Percentiles rank a stretch among this genome's conserved stretches.
phyloP scores from a whole-genome alignment of 805 yeast species.

The Candida verbasci region DNA sequence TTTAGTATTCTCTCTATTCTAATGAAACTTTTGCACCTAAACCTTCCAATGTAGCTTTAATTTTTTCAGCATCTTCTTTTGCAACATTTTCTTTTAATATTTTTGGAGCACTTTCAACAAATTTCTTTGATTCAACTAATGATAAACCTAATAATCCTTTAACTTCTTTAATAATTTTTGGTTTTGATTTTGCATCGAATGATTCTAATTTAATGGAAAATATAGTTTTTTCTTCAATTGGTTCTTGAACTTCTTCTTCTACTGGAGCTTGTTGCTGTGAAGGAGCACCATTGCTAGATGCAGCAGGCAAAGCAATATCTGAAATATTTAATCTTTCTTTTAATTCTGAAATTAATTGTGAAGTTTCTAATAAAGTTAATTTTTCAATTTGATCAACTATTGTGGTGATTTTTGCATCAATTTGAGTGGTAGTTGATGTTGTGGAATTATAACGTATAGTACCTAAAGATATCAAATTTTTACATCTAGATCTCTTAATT shows the following conservation, averaged over 20 bases:
- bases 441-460: conserved; percentile 51
- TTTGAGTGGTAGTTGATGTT: conserved; percentile 44
- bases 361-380: conserved; percentile 88
- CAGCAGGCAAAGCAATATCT: conserved; percentile 43
- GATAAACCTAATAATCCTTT: conserved; percentile 87
- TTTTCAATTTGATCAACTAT: conserved; percentile 90
- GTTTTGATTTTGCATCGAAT: conserved; percentile 91
- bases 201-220: conserved; percentile 89
- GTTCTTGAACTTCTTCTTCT: conserved; percentile 70
- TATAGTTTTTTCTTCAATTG: conserved; percentile 85
- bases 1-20: conserved; percentile 48
- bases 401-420: conserved; percentile 80
- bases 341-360: conserved; percentile 76
- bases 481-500: conserved; percentile 24
- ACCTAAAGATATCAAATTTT: conserved; percentile 18
- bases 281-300: conserved; percentile 1
- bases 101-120: conserved; percentile 97
- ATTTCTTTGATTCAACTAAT: conserved; percentile 94
- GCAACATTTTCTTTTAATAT: conserved; percentile 90
- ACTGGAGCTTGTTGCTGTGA: conserved; percentile 4
- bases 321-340: conserved; percentile 84
- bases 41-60: conserved; percentile 86
- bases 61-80: conserved; percentile 97
- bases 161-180: conserved; percentile 96
- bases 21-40: conserved; percentile 90